Evolutionary conservation across 805 yeast species (phyloP), one percentile per base, ranked within the genome.

Genomic region (Candida yuanshanica): DNA sequence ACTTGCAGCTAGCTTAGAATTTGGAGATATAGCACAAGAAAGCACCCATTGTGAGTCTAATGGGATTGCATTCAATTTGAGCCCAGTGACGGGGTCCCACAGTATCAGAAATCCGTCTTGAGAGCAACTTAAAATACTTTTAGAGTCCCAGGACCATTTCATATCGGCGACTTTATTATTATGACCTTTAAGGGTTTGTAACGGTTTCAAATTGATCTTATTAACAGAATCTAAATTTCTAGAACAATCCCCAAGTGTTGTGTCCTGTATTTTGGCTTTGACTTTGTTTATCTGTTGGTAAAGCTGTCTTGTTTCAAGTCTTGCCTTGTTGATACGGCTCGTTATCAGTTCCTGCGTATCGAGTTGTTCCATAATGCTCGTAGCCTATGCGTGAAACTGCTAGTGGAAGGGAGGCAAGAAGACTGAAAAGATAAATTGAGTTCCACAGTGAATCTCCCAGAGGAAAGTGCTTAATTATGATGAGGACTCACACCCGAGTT

Each of bases 41-140:
- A 85, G 69, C 1, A 85, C 89, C 85, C 93, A 88, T 35, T 79
- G 83, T 35, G 83, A 83, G 36, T 81, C 87, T 41, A 89, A 64
- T 4, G 79, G 74, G 14, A 89, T 75, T 1, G 88, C 87, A 41
- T 79, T 77, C 41, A 74, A 66, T 55, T 89, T 90, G 47, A 75
- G 65, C 3, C 89, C 90, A 0, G 86, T 74, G 4, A 72, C 65
- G 0, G 87, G 71, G 58, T 89, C 91, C 96, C 97, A 90, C 17
- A 86, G 61, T 29, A 90, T 68, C 68, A 88, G 68, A 55, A 77
- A 83, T 2, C 95, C 96, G 61, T 90, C 97, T 57, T 86, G 95
- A 20, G 91, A 81, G 0, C 87, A 88, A 37, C 88, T 76, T 8
- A 88, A 60, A 2, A 89, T 55, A 35, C 70, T 71, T 35, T 63